Evolutionary conservation across 805 yeast genomes (phyloP).

Genomic region (Martiniozyma abietophila): DNA sequence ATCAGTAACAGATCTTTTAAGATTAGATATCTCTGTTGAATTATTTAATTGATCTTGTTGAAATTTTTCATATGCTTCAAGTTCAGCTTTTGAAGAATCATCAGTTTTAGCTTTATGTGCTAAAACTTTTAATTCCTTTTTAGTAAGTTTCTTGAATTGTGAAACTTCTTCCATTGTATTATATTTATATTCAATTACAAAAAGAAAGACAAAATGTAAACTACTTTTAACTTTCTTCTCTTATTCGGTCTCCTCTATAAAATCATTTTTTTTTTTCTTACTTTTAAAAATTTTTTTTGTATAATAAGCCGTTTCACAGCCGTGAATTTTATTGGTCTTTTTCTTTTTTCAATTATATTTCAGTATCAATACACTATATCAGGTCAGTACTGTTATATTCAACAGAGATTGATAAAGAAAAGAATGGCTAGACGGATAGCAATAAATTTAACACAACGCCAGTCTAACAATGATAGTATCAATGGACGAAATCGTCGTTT

Average conservation of each 20-base stretch:
- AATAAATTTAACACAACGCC: conserved; percentile 7
- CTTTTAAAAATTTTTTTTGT: conserved; percentile 2
- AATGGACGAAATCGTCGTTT: conserved; percentile 2
- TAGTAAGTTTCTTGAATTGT: conserved; percentile 43
- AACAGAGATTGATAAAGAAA: not conserved
- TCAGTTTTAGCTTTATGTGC: conserved; percentile 37
- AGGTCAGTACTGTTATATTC: too few species aligned
- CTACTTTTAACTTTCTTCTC: not conserved
- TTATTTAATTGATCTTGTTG: too few species aligned
- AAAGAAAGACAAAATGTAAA: not conserved
- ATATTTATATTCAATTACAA: too few species aligned
- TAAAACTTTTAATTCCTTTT: conserved; percentile 56
- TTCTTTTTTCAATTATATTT: too few species aligned
- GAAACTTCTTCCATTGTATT: conserved; percentile 6
- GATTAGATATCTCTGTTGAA: conserved; percentile 5
- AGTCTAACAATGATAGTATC: not conserved
- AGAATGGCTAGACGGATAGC: conserved; percentile 13
- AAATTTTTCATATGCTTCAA: conserved; percentile 20
- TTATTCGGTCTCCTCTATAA: too few species aligned
- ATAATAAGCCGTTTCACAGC: too few species aligned
- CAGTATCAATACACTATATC: too few species aligned
- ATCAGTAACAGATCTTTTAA: conserved; percentile 13
- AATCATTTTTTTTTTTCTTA: not conserved
- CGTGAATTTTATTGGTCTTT: too few species aligned
- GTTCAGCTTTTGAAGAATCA: conserved; percentile 29